Evolutionary conservation across 2,329 filamentous ascomycete species (phyloP), one percentile per base, ranked within the genome.

Genomic region (Fusarium ramigenum): DNA sequence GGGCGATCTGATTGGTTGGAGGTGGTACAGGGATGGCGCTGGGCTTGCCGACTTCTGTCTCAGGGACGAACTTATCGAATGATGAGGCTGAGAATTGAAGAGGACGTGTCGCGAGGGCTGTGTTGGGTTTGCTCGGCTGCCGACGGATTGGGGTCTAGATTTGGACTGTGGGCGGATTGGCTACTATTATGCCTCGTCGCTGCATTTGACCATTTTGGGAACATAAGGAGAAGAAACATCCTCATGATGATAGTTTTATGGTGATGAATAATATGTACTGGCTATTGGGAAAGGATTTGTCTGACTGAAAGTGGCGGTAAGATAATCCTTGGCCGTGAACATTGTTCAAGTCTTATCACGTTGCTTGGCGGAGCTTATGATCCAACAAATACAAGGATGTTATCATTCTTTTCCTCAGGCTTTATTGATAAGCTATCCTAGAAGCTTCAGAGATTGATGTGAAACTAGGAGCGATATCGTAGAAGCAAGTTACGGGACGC

Each of bases 391-490:
- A 7, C 2, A 21, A 32, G 12, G 11, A 19, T 11, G 9, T 5
- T 19, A 8, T 8, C 2, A 42, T 42, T 8, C 2, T 4, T 19
- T 42, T 6, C 2, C 4, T n/a, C 7, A 11, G 0, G 7, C 30
- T 6, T 18, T 18, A 9, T 54, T 28, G 7, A 18, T 4, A 7
- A 7, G 11, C 5, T 54, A 30, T 40, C 36, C 19, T 40, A 19
- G 11, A 54, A 21, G 5, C 21, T 10, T 18, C 4, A 18, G 5
- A 32, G 0, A 32, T 15, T 32, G 8, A 9, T 42, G 10, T 11
- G 2, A 23, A 42, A 14, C 25, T 18, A 19, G 36, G 21, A 30
- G 36, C 0, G 16, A 54, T 15, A 10, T 18, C 36, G 2, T 14
- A 10, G 2, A 49, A 32, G 46, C 12, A 9, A 32, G 28, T 10